Conservation (phyloP, 306 rosid genomes). For the Biancaea sappan region DNA sequence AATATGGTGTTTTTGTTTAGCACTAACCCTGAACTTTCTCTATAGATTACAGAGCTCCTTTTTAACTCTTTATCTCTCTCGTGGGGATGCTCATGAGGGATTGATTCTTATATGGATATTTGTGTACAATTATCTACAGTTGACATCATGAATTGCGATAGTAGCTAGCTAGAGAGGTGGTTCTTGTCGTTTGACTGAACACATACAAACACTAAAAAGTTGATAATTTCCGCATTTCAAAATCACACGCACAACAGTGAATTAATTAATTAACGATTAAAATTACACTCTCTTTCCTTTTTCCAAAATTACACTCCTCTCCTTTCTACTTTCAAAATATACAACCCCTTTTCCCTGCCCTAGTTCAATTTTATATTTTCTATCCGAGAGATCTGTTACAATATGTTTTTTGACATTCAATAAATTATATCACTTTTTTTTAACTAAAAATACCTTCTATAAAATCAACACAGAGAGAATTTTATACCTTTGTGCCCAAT, state of each 20-base stretch:
- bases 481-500: too few relatives aligned
- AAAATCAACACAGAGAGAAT: too few relatives aligned
- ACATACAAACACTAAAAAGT: background rate
- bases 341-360: too few relatives aligned
- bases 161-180: slow-evolving; percentile 12
- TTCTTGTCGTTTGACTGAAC: slow-evolving; percentile 40
- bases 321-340: too few relatives aligned
- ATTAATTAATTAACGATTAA: too few relatives aligned
- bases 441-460: too few relatives aligned
- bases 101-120: slow-evolving; percentile 30
- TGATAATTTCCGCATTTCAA: slow-evolving; percentile 22
- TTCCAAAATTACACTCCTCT: too few relatives aligned
- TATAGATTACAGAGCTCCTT: slow-evolving; percentile 2
- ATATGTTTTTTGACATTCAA: too few relatives aligned
- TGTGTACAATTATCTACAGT: slow-evolving; percentile 25
- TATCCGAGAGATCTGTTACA: too few relatives aligned
- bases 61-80: background rate
- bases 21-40: background rate
- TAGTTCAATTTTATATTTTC: too few relatives aligned
- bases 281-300: too few relatives aligned
- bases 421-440: too few relatives aligned
- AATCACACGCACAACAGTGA: slow-evolving; percentile 37
- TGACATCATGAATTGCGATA: slow-evolving; percentile 41
- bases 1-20: slow-evolving; percentile 15
- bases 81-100: background rate